Evolutionary conservation across 805 yeast genomes (phyloP), one percentile per base, ranked within the genome.

Genomic region (Wickerhamomyces rabaulensis): DNA sequence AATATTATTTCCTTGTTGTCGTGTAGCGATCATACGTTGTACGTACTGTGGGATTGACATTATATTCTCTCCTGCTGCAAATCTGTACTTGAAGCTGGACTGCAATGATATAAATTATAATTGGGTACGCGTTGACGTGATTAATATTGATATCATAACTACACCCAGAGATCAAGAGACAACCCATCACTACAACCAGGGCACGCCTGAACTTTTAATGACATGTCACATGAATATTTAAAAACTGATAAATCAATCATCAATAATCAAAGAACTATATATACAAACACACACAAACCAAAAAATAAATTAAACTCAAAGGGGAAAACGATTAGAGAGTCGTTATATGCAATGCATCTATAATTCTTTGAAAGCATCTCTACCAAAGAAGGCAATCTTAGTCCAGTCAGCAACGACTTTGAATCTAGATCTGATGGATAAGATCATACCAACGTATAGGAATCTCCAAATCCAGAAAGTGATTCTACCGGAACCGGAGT

Each of bases 401-500:
- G 80, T 61, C 97, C 97, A 91, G 68, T 91, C 97, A 51, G 88
- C 72, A 59, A 79, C 72, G 45, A 91, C 96, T 68, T 88, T 80
- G 55, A 87, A 74, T 76, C 89, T 90, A 69, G 90, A 88, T 71
- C 90, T 83, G 53, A 87, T 79, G 48, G 94, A 84, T 68, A 91
- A 78, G 66, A 89, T 79, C 97, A 91, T 90, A 62, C 87, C 78
- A 53, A 91, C 78, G 71, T 91, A 91, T 31, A 95, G 90, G 12
- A 89, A 75, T 72, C 95, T 84, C 97, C 97, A 91, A 76, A 90
- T 83, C 66, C 87, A 76, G 75, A 85, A 90, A 31, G 97, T 90
- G 62, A 89, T 68, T 42, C 82, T 73, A 65, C 97, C 97, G 63
- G 96, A 95, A 48, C 91, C 78, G 9, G 95, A 80, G 63, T 87